These are phyloP conservation scores for Lasiosphaeria hispida DNA, from an alignment of 495 filamentous ascomycete species.

Conservation along the genomic window DNA sequence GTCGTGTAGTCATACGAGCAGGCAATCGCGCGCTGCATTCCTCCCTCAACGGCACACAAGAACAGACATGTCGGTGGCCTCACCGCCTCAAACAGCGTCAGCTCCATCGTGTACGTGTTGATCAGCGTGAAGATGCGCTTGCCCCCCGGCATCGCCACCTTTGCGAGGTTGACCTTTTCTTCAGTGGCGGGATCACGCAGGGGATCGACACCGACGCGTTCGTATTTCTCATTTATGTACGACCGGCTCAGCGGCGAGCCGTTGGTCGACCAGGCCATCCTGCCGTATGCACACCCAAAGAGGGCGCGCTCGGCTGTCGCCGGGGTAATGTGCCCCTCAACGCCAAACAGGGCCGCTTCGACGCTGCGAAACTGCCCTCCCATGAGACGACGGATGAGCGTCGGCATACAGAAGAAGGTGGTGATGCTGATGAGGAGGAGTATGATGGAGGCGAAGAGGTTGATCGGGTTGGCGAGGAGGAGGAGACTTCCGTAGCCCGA, in stretches of 20 bases:
- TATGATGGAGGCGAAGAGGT: not conserved
- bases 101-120: no score
- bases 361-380: slow-evolving; percentile 14
- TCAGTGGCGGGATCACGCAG: not conserved
- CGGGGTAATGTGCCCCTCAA: slow-evolving; percentile 27
- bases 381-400: not conserved
- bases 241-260: slow-evolving; percentile 11
- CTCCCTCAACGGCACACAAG: no score
- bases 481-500: not conserved
- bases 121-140: no score
- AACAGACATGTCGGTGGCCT: no score
- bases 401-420: slow-evolving; percentile 2
- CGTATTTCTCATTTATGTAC: slow-evolving; percentile 5
- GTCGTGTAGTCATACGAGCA: no score
- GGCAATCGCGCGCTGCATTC: no score
- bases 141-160: no score
- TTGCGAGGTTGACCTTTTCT: no score
- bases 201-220: slow-evolving; percentile 2
- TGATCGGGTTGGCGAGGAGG: slow-evolving; percentile 3
- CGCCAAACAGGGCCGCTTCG: slow-evolving; percentile 23
- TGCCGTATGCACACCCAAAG: slow-evolving; percentile 22
- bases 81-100: no score
- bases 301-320: slow-evolving; percentile 24
- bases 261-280: slow-evolving; percentile 9
- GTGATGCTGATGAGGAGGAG: slow-evolving; percentile 1